Conservation (phyloP, 2,329 filamentous ascomycete genomes). For the Emergomyces pasteurianus region DNA sequence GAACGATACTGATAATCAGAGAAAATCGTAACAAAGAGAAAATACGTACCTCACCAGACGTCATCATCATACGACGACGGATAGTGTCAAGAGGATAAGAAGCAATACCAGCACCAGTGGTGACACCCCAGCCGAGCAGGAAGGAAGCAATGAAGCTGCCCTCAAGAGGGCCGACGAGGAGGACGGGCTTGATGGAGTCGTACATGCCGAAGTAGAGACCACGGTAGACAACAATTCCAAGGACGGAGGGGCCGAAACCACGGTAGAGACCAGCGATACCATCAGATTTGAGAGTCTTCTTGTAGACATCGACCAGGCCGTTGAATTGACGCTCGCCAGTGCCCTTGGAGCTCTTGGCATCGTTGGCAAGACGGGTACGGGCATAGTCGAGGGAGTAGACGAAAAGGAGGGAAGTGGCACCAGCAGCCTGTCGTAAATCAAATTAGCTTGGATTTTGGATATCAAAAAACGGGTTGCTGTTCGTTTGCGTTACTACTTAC, state of each 20-base stretch:
- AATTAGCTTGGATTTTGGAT: neutral
- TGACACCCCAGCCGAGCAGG: conserved; percentile 96
- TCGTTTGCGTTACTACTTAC: conserved; percentile 47
- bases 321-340: conserved; percentile 99
- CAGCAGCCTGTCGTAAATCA: conserved; percentile 55
- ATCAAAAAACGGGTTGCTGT: neutral
- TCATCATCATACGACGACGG: conserved; percentile 99
- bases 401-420: conserved; percentile 99
- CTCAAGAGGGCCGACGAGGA: conserved; percentile 81
- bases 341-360: conserved; percentile 92
- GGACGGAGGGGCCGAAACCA: conserved; percentile 99
- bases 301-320: conserved; percentile 98
- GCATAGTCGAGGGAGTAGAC: conserved; percentile 99
- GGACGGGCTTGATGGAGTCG: conserved; percentile 99
- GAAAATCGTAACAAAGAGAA: neutral
- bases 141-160: conserved; percentile 99
- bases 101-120: conserved; percentile 99
- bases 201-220: conserved; percentile 99
- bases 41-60: conserved; percentile 54
- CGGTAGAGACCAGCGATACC: conserved; percentile 99
- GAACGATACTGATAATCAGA: neutral
- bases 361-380: conserved; percentile 99
- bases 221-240: conserved; percentile 99
- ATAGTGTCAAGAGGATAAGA: conserved; percentile 99
- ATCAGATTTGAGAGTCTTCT: conserved; percentile 97